Base-by-base conservation (phyloP, 352 stramenopile genomes). In the Pythium chondricola region DNA sequence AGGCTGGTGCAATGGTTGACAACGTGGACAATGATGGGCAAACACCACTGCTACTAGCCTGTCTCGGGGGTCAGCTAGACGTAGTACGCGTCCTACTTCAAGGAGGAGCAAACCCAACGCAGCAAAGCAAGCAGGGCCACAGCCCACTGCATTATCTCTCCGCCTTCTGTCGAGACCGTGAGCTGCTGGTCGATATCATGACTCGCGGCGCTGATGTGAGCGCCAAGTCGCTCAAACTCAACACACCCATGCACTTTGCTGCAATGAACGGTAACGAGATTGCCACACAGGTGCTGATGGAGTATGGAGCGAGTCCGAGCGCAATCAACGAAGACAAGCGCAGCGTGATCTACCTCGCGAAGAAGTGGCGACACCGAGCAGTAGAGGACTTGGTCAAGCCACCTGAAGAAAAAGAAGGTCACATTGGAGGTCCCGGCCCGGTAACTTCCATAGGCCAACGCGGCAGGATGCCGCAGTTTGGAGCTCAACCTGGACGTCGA, bases 211-310 rank as follows among this genome's bases (percentile, higher is more conserved):
- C 65, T 2, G 71, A 85, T 43, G 74, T 88, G 32, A 88, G 79
- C 26, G 69, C 69, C 27, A 84, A 85, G 47, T 79, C 73, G 2
- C 71, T 83, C 31, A 87, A 86, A 37, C 65, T 85, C 33, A 86
- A 90, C 52, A 85, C 75, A 1, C 75, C 78, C 13, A 58, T 88
- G 51, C 75, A 88, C 35, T 88, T 90, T 43, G 78, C 78, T 18
- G 78, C 78, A 2, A 86, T 88, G 73, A 85, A 83, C 42, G 73
- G 75, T 27, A 85, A 90, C 35, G 73, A 85, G 43, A 63, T 88
- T 5, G 75, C 74, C 5, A 80, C 71, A 0, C 53, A 67, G 32
- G 63, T 88, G 2, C 60, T 90, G 2, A 48, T 88, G 2, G 63
- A 69, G 2, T 48, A 86, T 31, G 78, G 75, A n/a, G 78, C 75